A percentile compares a stretch with the other conserved stretches of the same genome.
Evolutionary conservation across 164 flowering plant species (phyloP).

Genomic region (Piper betle): DNA sequence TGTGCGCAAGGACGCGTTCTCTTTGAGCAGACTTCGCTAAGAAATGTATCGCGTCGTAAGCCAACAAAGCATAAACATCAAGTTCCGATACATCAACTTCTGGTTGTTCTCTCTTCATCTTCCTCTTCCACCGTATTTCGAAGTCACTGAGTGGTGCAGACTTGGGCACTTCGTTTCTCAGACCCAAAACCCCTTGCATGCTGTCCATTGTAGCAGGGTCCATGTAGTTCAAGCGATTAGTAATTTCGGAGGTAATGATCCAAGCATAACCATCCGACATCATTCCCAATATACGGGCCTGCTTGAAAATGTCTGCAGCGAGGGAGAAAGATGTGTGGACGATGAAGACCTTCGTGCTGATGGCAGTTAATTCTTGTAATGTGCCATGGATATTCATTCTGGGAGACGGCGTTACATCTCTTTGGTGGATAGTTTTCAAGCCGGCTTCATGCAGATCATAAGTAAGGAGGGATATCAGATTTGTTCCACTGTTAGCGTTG

Average conservation of each 20-base stretch:
- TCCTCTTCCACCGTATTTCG: slow-evolving; percentile 5
- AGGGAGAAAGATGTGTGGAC: slow-evolving; percentile 5
- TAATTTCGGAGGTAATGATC: slow-evolving; percentile 14
- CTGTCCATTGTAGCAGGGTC: slow-evolving; percentile 7
- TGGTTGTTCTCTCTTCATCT: background rate
- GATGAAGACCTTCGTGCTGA: slow-evolving; percentile 9
- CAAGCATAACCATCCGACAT: slow-evolving; percentile 10
- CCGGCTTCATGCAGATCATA: slow-evolving; percentile 10
- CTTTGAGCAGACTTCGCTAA: slow-evolving; percentile 37
- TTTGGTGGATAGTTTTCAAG: slow-evolving; percentile 1
- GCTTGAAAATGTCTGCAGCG: background rate
- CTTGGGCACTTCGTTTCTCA: slow-evolving; percentile 10
- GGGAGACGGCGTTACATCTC: slow-evolving; percentile 1
- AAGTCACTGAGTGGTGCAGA: slow-evolving; percentile 5
- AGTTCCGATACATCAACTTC: background rate
- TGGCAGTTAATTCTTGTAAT: background rate
- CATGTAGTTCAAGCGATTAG: slow-evolving; percentile 6
- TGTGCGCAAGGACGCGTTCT: no score
- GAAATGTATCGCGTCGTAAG: slow-evolving; percentile 29
- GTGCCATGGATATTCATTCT: background rate
- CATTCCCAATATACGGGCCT: slow-evolving; percentile 5
- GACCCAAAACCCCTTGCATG: slow-evolving; percentile 16
- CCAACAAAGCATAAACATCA: slow-evolving; percentile 9
- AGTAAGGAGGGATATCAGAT: slow-evolving; percentile 11
- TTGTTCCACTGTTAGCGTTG: slow-evolving; percentile 11